Conservation (phyloP, 192 early-diverging fungal genomes). For the Backusella circina region DNA sequence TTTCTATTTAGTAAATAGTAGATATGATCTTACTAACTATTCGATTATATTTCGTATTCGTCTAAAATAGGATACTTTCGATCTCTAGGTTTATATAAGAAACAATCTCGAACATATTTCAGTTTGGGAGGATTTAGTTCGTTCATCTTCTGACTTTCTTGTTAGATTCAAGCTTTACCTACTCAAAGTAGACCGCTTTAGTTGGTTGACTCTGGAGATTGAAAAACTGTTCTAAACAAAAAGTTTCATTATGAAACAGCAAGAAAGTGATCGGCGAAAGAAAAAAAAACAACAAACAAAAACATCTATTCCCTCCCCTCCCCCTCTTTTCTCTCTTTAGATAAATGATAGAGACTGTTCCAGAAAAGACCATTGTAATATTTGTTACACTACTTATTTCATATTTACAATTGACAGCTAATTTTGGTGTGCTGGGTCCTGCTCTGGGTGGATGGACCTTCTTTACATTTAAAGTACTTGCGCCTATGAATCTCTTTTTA, state of each 20-base stretch:
- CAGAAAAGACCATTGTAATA: background rate
- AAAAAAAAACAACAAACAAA: background rate
- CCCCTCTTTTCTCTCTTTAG: background rate
- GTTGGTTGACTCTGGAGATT: background rate
- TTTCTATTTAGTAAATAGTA: background rate
- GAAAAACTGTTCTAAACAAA: background rate
- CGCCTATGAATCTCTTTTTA: conserved; percentile 71
- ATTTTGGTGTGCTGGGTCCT: conserved; percentile 5
- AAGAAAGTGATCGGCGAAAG: background rate
- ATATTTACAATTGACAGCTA: background rate
- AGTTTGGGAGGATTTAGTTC: background rate
- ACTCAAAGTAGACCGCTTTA: background rate
- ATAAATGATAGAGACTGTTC: background rate
- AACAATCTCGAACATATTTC: background rate
- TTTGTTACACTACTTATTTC: conserved; percentile 2
- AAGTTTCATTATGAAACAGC: background rate
- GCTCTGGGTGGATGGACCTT: conserved; percentile 10
- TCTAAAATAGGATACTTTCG: background rate
- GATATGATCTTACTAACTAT: background rate
- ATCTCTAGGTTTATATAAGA: background rate
- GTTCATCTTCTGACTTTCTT: background rate
- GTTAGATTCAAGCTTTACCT: background rate
- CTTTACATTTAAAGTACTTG: conserved; percentile 30
- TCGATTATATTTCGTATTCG: background rate
- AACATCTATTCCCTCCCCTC: background rate